Base-by-base conservation (phyloP, 768 basidiomycete genomes). In the Gelatoporia subvermispora region DNA sequence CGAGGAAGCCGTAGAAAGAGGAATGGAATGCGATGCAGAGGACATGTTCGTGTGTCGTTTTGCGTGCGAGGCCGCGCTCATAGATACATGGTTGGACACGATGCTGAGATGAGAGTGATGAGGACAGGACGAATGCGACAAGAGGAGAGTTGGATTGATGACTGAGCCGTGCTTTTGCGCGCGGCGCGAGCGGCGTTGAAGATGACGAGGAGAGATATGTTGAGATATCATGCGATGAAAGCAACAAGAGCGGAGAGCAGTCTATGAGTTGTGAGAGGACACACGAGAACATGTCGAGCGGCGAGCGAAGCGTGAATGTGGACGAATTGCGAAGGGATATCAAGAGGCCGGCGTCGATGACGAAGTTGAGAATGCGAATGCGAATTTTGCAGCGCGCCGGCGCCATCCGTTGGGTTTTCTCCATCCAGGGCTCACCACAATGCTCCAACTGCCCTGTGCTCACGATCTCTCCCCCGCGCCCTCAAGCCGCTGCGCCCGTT, bases 401-500 rank as follows among this genome's bases (percentile, higher is more conserved):
- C 28, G 28, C 28, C 28, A 31, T 31, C 28, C 28, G 13, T 31
- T 31, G 3, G 41, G 22, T 5, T 1, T 25, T 53, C 34, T 51
- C 34, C 57, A 53, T 47, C 51, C 35, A 50, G 35, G 24, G 17
- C 36, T 5, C 28, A 31, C 13, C 28, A 31, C 28, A 31, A 13
- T 7, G 28, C 28, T 13, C 28, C 28, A 5, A 31, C 13, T 5
- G 28, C 28, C 28, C 28, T 31, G 28, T 34, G 47, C 17, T 48
- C 57, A 5, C 60, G 61, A 22, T 51, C 52, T 4, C 70, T 67
- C 47, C 69, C 69, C 39, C 73, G 69, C 35, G 71, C 68, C 58
- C 77, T 53, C 43, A 87, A 63, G 7, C 84, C 85, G 54, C 83
- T 86, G 43, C 84, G 76, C 45, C 84, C 84, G 36, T 68, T 68